Base-by-base conservation (phyloP, 2,329 filamentous ascomycete species). In the Sclerotinia trifoliorum region DNA sequence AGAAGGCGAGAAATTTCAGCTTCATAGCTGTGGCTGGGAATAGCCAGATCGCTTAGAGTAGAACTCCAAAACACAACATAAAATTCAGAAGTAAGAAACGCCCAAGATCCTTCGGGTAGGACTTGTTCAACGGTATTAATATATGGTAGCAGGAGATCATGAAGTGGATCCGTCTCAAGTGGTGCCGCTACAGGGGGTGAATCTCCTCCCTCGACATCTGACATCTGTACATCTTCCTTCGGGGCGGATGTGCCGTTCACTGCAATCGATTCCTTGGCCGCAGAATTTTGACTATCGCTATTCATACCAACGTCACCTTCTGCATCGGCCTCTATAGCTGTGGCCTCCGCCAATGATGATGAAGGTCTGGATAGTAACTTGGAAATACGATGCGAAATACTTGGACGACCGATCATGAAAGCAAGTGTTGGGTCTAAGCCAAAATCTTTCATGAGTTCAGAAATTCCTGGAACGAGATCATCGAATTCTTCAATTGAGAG, bases 1-100 rank as follows among this genome's bases (percentile, higher is more conserved):
- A 89, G 86, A 29, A 93, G 82, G 11, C 88, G 85, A 26, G 87
- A 86, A 48, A 89, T 88, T 76, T 96, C 93, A 21, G 88, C 85
- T 60, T 91, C 85, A 77, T 99, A 99, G 70, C 90, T 91, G 46
- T 88, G 85, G 70, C 87, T 87, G 1, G 92, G 91, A 71, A 94
- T 88, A 68, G 87, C 86, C 68, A 97, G 83, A 77, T 99, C 94
- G 57, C 91, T 88, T 3, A 96, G 85, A 39, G 93, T 89, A 17
- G 97, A 83, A 63, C 94, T 90, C 95, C 95, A 99, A 80, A 99
- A 99, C 0, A 91, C 91, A 55, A 91, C 87, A 75, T 93, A 97
- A 77, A 97, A 94, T 42, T 91, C 88, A 0, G 93, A 84, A 55
- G 88, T 93, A 64, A 97, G 85, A 62, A 86, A 86, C 15, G 86